Evolutionary conservation across 78 protist genomes (phyloP), one percentile per base, ranked within the genome.

Genomic region (Dictyostelium firmibasis): DNA sequence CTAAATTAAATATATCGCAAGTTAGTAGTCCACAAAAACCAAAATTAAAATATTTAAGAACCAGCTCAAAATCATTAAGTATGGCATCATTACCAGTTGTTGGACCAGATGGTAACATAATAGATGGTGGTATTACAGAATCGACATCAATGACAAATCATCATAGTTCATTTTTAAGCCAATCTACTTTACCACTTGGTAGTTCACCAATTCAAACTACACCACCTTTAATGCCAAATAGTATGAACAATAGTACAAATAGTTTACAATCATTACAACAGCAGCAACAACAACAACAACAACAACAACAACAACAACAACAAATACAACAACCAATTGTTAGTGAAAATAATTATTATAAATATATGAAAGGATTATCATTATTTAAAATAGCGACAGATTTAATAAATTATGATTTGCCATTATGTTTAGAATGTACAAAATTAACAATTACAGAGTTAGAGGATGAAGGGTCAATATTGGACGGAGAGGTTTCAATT

Each of bases 401-500:
- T 23, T 47, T 89, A 69, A 89, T 67, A 20, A 50, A 50, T 29
- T 64, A 36, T 16, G 94, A 89, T 57, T n/a, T 89, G 31, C 94
- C 94, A 13, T 25, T 89, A 23, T 89, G 94, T 89, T 53, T 89
- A 29, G 94, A 89, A 70, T 89, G 94, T 70, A 33, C 94, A 41
- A 89, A 89, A 78, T 31, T 81, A 25, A 29, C 87, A 29, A 64
- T 67, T 2, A 4, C 36, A 10, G 94, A 93, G 2, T 9, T 93
- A 60, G 96, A 93, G 16, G 82, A 72, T 9, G 92, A 87, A 43
- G 77, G 25, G 27, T 27, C 27, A 27, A 44, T 35, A 10, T 11
- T 78, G 3, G 83, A 50, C 10, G 87, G 57, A 1, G 92, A 93
- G 33, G 50, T 83, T 10, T 38, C 43, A 29, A 70, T 69, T 13